phyloP scores from a whole-genome alignment of 768 basidiomycete genomes.

The Astraeus odoratus region DNA sequence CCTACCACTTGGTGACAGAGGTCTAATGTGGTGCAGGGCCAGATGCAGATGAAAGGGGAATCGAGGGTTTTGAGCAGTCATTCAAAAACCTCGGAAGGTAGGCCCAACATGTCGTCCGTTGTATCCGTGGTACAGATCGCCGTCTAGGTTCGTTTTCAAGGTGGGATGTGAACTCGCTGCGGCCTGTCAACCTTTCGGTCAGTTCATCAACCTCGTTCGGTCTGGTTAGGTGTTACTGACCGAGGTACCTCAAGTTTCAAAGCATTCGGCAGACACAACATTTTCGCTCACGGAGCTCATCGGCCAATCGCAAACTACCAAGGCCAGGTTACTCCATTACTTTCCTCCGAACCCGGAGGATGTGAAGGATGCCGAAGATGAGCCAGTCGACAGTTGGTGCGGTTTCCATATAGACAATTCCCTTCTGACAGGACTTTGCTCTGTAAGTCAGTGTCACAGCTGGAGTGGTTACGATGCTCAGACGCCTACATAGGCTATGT shows the following conservation, averaged over 20 bases:
- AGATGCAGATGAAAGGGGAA: slow-evolving; percentile 40
- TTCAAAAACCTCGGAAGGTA: slow-evolving; percentile 83
- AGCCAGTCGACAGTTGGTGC: slow-evolving; percentile 83
- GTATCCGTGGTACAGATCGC: slow-evolving; percentile 3
- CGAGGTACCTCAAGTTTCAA: slow-evolving; percentile 41
- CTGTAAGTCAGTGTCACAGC: slow-evolving; percentile 38
- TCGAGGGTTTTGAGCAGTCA: slow-evolving; percentile 77
- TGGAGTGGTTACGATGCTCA: slow-evolving; percentile 3
- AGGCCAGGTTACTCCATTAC: slow-evolving; percentile 94
- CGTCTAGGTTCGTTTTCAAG: slow-evolving; percentile 63
- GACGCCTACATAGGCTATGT: slow-evolving; percentile 71
- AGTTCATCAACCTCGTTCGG: not conserved
- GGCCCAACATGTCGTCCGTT: not conserved
- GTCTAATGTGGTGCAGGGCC: slow-evolving; percentile 49
- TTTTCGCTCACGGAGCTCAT: slow-evolving; percentile 70
- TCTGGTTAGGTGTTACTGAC: not conserved
- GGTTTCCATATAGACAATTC: slow-evolving; percentile 94
- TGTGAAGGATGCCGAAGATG: slow-evolving; percentile 40
- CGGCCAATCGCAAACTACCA: slow-evolving; percentile 70
- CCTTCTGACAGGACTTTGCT: slow-evolving; percentile 86
- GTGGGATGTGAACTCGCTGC: slow-evolving; percentile 75
- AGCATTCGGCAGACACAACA: slow-evolving; percentile 55
- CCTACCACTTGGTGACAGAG: not conserved
- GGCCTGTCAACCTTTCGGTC: slow-evolving; percentile 92
- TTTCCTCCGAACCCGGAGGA: slow-evolving; percentile 60